Conservation (phyloP, 306 rosid genomes). For the Casuarina cunninghamiana region DNA sequence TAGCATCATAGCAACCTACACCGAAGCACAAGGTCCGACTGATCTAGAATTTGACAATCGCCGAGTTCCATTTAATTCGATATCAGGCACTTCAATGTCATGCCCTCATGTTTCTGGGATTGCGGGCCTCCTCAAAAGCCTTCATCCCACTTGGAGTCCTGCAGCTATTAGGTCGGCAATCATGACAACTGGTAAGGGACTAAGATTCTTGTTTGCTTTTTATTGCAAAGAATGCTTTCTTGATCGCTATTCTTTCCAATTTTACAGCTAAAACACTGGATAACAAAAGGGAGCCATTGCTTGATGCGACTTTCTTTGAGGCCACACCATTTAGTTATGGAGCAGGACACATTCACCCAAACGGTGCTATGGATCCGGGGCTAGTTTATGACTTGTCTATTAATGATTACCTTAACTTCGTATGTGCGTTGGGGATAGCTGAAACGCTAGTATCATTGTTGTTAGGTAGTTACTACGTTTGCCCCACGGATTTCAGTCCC, state of each 20-base stretch:
- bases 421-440: constrained; percentile 26
- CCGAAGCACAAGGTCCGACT: constrained; percentile 48
- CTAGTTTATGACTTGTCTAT: constrained; percentile 59
- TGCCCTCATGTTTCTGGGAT: constrained; percentile 81
- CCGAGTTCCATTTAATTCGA: constrained; percentile 42
- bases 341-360: constrained; percentile 66
- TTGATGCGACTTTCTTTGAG: constrained; percentile 10
- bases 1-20: constrained; percentile 60
- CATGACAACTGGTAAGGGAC: constrained; percentile 55
- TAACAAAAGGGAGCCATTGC: constrained; percentile 49
- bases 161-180: constrained; percentile 66
- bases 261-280: constrained; percentile 55
- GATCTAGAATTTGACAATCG: not conserved
- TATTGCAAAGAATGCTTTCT: not conserved
- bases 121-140: constrained; percentile 65
- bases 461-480: constrained; percentile 21
- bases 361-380: constrained; percentile 76
- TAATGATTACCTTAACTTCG: constrained; percentile 60
- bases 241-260: not conserved
- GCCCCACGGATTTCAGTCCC: constrained; percentile 32
- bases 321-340: constrained; percentile 61
- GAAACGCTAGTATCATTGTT: constrained; percentile 12
- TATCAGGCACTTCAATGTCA: constrained; percentile 84
- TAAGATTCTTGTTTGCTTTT: not conserved
- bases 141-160: constrained; percentile 65